Conservation (phyloP, 2,329 filamentous ascomycete species). For the Pseudocercospora eumusae region DNA sequence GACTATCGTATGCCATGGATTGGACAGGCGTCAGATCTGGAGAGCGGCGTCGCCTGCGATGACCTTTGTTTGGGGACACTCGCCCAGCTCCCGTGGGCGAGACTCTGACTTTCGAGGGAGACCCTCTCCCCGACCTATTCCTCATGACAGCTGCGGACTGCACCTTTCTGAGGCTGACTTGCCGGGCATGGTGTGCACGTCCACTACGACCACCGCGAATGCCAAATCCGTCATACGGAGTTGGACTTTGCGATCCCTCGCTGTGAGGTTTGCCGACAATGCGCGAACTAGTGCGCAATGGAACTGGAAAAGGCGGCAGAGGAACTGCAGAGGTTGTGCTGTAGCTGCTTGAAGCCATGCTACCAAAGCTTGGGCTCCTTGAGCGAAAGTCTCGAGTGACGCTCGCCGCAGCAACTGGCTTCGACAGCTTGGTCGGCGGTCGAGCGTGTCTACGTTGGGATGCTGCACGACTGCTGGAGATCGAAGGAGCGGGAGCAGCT, state of each 20-base stretch:
- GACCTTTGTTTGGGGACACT: slow-evolving; percentile 57
- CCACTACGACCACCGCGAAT: slow-evolving; percentile 21
- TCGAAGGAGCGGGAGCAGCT: slow-evolving; percentile 38
- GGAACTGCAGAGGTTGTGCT: slow-evolving; percentile 37
- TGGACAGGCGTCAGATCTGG: slow-evolving; percentile 41
- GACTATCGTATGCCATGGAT: slow-evolving; percentile 41
- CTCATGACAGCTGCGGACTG: slow-evolving; percentile 75
- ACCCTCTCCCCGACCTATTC: slow-evolving; percentile 59
- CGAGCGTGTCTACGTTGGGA: slow-evolving; percentile 29
- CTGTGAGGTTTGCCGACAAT: slow-evolving; percentile 67
- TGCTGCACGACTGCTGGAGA: slow-evolving; percentile 35
- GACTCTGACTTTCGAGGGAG: slow-evolving; percentile 46
- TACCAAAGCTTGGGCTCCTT: slow-evolving; percentile 66
- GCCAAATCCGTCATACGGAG: slow-evolving; percentile 50
- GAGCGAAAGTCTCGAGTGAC: slow-evolving; percentile 47
- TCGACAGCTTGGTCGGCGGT: slow-evolving; percentile 28
- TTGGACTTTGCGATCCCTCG: slow-evolving; percentile 78
- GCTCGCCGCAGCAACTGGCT: slow-evolving; percentile 5
- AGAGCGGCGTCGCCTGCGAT: slow-evolving; percentile 34
- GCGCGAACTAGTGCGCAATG: slow-evolving; percentile 82
- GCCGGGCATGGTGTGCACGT: slow-evolving; percentile 27
- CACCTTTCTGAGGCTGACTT: slow-evolving; percentile 69
- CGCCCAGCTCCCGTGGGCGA: slow-evolving; percentile 36
- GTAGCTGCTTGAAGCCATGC: slow-evolving; percentile 43
- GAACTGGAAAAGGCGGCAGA: slow-evolving; percentile 85